Evolutionary conservation across 805 yeast species (phyloP).

Genomic region (Schwanniomyces polymorphus): DNA sequence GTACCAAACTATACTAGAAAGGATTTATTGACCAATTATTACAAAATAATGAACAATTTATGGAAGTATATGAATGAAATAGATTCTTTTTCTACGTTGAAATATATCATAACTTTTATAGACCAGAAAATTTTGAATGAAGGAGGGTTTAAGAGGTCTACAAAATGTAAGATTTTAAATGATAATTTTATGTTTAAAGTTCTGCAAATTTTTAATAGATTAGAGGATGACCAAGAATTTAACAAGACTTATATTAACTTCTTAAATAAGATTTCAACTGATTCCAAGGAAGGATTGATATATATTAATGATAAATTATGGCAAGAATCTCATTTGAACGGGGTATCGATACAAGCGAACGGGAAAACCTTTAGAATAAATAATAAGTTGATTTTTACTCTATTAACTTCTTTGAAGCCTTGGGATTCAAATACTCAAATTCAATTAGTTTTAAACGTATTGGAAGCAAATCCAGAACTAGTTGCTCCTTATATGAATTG

Average conservation of each 20-base stretch:
- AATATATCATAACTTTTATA: constrained; percentile 45
- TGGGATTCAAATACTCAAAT: constrained; percentile 74
- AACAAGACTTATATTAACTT: constrained; percentile 44
- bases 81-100: constrained; percentile 49
- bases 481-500: constrained; percentile 68
- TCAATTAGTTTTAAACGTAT: constrained; percentile 49
- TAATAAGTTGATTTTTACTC: constrained; percentile 65
- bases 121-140: constrained; percentile 58
- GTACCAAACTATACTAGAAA: constrained; percentile 60
- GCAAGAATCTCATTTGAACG: constrained; percentile 33
- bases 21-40: constrained; percentile 55
- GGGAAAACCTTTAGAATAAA: constrained; percentile 56
- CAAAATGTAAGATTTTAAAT: constrained; percentile 74
- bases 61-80: constrained; percentile 59
- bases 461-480: constrained; percentile 63
- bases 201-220: constrained; percentile 44
- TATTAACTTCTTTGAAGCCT: constrained; percentile 70
- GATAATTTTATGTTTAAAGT: constrained; percentile 69
- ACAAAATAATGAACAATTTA: constrained; percentile 61
- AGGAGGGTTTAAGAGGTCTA: constrained; percentile 56
- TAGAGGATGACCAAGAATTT: constrained; percentile 32
- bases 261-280: constrained; percentile 49
- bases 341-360: constrained; percentile 48
- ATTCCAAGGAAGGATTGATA: constrained; percentile 47
- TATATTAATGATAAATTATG: constrained; percentile 52